Evolutionary conservation across 768 basidiomycete genomes (phyloP), one percentile per base, ranked within the genome.

Genomic region (Suillus plorans): DNA sequence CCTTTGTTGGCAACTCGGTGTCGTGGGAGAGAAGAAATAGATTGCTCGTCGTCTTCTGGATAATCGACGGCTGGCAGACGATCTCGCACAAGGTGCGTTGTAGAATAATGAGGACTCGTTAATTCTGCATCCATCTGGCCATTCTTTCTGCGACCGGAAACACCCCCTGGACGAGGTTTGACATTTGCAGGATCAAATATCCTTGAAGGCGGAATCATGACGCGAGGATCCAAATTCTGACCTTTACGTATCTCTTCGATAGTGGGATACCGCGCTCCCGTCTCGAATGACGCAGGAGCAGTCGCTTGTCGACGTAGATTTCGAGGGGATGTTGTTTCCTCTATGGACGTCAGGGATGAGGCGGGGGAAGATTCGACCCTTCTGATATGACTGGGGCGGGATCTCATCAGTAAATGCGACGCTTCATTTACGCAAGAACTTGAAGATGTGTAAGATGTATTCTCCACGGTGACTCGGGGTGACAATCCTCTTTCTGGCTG

Each of bases 121-220:
- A 28, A 42, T 42, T 44, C 41, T 42, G 41, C 18, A 58, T 58
- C 39, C 25, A 28, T 28, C 28, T 42, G 41, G 18, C 5, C 18
- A 25, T 42, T 13, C 18, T 31, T 42, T 59, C 58, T 59, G 58
- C 41, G 41, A 42, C 41, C 25, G 5, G 58, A 13, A 59, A 18
- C 1, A 25, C 70, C 70, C 58, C 42, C 37, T 47, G 72, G 68
- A 60, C 67, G 58, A 47, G 64, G 50, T 56, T 75, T 75, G 52
- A 77, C 61, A 55, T 69, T 74, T 64, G 63, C 66, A 16, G 74
- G 70, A 60, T 77, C 66, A 50, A 74, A 77, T 37, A 62, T 16
- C 10, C 68, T 75, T 25, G 68, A 37, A 53, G 61, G 61, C 7
- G 75, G 74, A 47, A 66, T 61, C 74, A 75, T 77, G 20, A 75